These are phyloP conservation scores for Nitzschia sp. DNA, from an alignment of 108 stramenopile genomes.

Conservation along the genomic window DNA sequence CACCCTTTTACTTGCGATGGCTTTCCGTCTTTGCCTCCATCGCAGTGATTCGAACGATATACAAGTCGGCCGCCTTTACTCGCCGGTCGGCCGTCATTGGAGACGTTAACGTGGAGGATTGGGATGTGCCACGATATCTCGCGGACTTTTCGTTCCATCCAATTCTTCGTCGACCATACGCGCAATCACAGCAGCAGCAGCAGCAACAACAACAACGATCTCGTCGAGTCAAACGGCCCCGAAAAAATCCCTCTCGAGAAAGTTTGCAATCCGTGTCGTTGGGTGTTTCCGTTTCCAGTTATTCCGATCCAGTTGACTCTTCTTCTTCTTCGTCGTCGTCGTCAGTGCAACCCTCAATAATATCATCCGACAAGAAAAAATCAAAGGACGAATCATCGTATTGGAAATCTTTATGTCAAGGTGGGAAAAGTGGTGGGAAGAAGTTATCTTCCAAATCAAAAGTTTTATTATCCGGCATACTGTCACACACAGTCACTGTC, in stretches of 20 bases:
- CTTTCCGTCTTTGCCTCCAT: not conserved
- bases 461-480: conserved; percentile 59
- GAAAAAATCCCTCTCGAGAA: not conserved
- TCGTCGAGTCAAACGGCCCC: not conserved
- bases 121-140: not conserved
- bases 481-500: conserved; percentile 54
- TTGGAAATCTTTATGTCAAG: conserved; percentile 12
- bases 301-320: too few relatives aligned
- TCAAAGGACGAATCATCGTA: too few relatives aligned
- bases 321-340: not conserved
- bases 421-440: not conserved
- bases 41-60: conserved; percentile 31
- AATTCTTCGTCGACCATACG: not conserved
- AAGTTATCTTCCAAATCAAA: conserved; percentile 22
- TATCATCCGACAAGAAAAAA: not conserved
- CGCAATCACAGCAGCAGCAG: too few relatives aligned
- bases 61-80: not conserved
- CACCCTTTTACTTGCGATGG: conserved; percentile 4
- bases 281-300: not conserved
- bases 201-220: not conserved
- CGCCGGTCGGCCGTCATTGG: conserved; percentile 1
- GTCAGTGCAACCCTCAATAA: not conserved
- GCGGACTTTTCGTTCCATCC: not conserved
- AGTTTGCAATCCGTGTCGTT: not conserved
- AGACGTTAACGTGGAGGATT: too few relatives aligned